Conservation (phyloP, 768 basidiomycete species). For the Kockovaella imperatae region DNA sequence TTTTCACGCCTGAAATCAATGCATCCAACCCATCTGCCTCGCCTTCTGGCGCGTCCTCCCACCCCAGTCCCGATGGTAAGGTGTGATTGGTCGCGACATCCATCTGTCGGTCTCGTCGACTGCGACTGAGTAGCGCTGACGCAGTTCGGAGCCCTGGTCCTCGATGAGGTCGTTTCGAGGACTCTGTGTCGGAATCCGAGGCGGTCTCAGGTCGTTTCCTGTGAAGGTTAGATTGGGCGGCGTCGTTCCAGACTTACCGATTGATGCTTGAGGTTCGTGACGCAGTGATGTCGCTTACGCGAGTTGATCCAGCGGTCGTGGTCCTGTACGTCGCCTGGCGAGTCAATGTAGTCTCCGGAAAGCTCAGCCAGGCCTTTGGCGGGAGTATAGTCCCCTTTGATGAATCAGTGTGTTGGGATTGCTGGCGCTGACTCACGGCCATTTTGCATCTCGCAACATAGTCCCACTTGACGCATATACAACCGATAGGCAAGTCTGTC, state of each 20-base stretch:
- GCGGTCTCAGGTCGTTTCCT: slow-evolving; percentile 32
- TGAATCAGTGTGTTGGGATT: background rate
- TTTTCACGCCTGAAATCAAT: slow-evolving; percentile 30
- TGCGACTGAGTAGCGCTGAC: background rate
- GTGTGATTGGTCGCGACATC: slow-evolving; percentile 9
- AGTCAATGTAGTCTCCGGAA: slow-evolving; percentile 15
- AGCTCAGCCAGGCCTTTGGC: slow-evolving; percentile 23
- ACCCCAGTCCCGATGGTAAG: slow-evolving; percentile 20
- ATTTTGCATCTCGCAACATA: slow-evolving; percentile 29
- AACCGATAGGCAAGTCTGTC: slow-evolving; percentile 24
- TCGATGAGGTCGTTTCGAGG: slow-evolving; percentile 5
- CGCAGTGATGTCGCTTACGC: slow-evolving; percentile 26
- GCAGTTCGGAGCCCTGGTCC: background rate
- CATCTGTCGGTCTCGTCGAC: background rate
- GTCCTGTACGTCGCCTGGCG: background rate
- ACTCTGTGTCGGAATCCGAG: slow-evolving; percentile 35
- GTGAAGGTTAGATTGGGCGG: background rate
- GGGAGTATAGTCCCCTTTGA: slow-evolving; percentile 19
- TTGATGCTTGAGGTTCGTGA: slow-evolving; percentile 22
- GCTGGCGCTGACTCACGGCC: slow-evolving; percentile 12
- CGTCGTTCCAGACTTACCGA: slow-evolving; percentile 11
- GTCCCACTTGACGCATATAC: slow-evolving; percentile 31
- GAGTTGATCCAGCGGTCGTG: slow-evolving; percentile 6
- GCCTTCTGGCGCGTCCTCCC: slow-evolving; percentile 8
- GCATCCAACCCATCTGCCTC: slow-evolving; percentile 35